These are phyloP conservation scores for Ceratocystis alfenasii DNA, from an alignment of 2,329 filamentous ascomycete species.

Conservation along the genomic window DNA sequence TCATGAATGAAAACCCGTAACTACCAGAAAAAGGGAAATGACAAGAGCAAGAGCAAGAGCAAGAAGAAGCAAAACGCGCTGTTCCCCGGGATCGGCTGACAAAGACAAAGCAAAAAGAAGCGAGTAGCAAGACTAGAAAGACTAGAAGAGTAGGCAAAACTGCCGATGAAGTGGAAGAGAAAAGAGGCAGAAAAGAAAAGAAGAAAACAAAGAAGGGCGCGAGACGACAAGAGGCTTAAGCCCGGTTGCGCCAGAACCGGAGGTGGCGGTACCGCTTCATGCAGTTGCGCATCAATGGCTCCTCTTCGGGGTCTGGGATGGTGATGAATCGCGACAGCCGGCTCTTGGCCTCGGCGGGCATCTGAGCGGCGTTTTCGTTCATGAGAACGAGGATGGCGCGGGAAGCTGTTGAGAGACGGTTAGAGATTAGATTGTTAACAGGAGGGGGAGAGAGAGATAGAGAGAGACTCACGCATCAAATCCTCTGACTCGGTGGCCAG, in stretches of 20 bases:
- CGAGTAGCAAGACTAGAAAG: background rate
- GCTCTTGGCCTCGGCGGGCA: conserved; percentile 25
- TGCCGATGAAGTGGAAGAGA: background rate
- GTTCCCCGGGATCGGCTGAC: background rate
- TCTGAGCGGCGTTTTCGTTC: conserved; percentile 25
- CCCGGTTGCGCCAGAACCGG: conserved; percentile 24
- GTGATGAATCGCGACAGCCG: conserved; percentile 22
- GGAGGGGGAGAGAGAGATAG: background rate
- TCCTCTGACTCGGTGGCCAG: conserved; percentile 32
- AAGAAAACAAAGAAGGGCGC: conserved; percentile 2
- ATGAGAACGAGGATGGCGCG: conserved; percentile 25
- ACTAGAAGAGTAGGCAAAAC: background rate
- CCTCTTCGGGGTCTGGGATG: conserved; percentile 22
- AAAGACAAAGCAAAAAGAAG: background rate
- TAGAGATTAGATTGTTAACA: background rate
- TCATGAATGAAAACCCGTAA: background rate
- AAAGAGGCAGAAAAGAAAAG: background rate
- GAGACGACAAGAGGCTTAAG: background rate
- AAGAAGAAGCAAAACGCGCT: conserved; percentile 1
- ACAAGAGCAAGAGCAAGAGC: background rate
- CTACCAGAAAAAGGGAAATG: background rate
- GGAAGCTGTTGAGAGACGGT: conserved; percentile 22
- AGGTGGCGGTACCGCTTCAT: conserved; percentile 24
- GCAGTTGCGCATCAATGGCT: conserved; percentile 8
- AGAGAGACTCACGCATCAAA: conserved; percentile 35